Evolutionary conservation across 192 early-diverging fungal genomes (phyloP), one percentile per base, ranked within the genome.

Genomic region (Oehlia diaphana): DNA sequence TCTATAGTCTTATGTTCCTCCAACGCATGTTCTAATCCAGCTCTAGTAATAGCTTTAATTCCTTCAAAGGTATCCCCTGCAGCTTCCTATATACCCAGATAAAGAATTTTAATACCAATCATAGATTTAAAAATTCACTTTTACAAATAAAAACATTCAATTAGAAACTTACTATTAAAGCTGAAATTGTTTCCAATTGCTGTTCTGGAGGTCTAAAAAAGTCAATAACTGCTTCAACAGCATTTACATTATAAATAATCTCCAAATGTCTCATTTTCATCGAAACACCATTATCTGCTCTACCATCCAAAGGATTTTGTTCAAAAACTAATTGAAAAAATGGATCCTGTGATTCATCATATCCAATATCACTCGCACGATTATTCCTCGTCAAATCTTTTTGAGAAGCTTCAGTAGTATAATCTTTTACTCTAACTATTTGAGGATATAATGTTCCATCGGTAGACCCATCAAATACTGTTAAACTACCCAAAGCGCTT

Each of bases 1-100:
- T 97, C 95, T 2, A 96, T 79, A 2, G 96, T 95, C 69, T 93
- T 96, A 85, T 98, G 95, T 79, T 94, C 90, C 61, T 92, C 93
- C 72, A 99, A 80, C 4, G 95, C 95, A 84, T 91, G 93, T 79
- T 93, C 90, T 3, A 99, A 82, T 4, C 94, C 95, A 7, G 95
- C 94, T 61, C 93, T 83, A 9, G 98, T 98, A 82, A 98, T 96
- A 19, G 93, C 89, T 26, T 93, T 93, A 39, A 99, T 82, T 14
- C 95, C 95, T 76, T 95, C 92, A 8, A 99, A 86, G 0, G 95
- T 94, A 80, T 92, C 91, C 47, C 94, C 94, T 8, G 97, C 96
- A 3, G 90, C 93, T 26, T 91, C 84, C 77, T 84, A 71, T 12
- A 84, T 76, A 79, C 26, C 31, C 16, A 6, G 72, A 53, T 33